Evolutionary conservation across 768 basidiomycete genomes (phyloP), one percentile per base, ranked within the genome.

Genomic region (Suillus subalutaceus): DNA sequence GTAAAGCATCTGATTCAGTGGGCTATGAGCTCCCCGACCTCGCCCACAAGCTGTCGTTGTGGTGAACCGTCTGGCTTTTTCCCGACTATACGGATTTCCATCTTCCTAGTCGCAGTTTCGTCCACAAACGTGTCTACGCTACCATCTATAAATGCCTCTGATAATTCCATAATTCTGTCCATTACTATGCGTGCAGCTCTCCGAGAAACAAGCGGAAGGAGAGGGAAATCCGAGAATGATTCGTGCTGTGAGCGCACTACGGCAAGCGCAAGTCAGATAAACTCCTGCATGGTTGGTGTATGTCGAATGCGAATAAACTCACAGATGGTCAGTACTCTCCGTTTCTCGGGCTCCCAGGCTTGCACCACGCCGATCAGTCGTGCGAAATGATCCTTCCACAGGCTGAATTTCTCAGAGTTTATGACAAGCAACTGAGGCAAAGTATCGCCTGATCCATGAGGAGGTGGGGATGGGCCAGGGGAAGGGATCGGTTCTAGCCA

Each of bases 401-500:
- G 79, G 2, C 92, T 92, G 72, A 94, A 94, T 0, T 76, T 80
- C 72, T 92, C 88, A 20, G 91, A 91, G 72, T 92, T 92, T 70
- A 96, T 85, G 16, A 93, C 85, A 56, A 92, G 74, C 70, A 90
- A 75, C 53, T 73, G 78, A 2, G 83, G 84, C 30, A 74, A 71
- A 12, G 3, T 30, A 4, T 59, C 62, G 13, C 67, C 68, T 30
- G 65, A 37, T 30, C 67, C 61, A 40, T 61, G 63, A 38, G 62
- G 59, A 43, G 64, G 68, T 20, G 75, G 80, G 1, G 62, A 65
- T 0, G 80, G 88, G 5, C 87, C 88, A 38, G 86, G 90, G 46
- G 81, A 74, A 8, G 88, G 83, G 30, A 93, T 72, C 20, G 93
- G 91, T 64, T 94, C 92, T 9, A 94, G 77, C 93, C 94, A 95